Percentiles rank a stretch among this genome's conserved stretches.
Evolutionary conservation across 2,329 filamentous ascomycete genomes (phyloP).

Genomic region (Elsinoe australis): DNA sequence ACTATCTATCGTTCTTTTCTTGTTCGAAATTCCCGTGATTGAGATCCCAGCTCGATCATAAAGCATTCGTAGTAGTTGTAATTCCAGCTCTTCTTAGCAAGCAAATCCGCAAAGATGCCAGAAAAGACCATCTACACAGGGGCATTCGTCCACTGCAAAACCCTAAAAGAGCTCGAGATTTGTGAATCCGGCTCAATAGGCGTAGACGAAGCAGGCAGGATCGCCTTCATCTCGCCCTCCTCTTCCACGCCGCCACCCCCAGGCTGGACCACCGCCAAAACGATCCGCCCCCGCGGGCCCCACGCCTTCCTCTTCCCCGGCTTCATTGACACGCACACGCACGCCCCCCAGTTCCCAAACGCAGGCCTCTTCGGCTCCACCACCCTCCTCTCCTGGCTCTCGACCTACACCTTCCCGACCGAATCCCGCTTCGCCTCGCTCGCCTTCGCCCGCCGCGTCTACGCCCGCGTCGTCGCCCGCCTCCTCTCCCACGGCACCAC

Average conservation of each 20-base stretch:
- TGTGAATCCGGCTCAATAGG: slow-evolving; percentile 41
- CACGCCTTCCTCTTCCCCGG: slow-evolving; percentile 77
- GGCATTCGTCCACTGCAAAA: slow-evolving; percentile 53
- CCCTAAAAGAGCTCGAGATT: slow-evolving; percentile 43
- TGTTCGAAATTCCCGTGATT: no score
- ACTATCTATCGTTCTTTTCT: background rate
- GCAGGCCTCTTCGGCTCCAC: slow-evolving; percentile 87
- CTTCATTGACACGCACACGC: slow-evolving; percentile 88
- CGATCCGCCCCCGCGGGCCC: slow-evolving; percentile 35
- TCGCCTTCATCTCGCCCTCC: slow-evolving; percentile 33
- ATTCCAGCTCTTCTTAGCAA: no score
- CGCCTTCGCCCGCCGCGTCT: slow-evolving; percentile 60
- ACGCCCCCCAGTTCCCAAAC: slow-evolving; percentile 93
- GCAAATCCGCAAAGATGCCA: no score
- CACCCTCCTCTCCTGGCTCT: slow-evolving; percentile 86
- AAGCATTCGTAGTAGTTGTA: no score
- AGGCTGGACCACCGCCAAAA: slow-evolving; percentile 37
- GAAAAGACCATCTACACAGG: slow-evolving; percentile 48
- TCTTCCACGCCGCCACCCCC: slow-evolving; percentile 24
- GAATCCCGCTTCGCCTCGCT: slow-evolving; percentile 66
- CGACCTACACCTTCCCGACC: slow-evolving; percentile 90
- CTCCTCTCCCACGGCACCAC: slow-evolving; percentile 89
- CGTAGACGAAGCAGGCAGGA: slow-evolving; percentile 47
- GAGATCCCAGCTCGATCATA: no score
- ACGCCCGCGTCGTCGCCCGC: slow-evolving; percentile 66